Evolutionary conservation across 2,329 filamentous ascomycete species (phyloP), one percentile per base, ranked within the genome.

Genomic region (Massarina eburnea): DNA sequence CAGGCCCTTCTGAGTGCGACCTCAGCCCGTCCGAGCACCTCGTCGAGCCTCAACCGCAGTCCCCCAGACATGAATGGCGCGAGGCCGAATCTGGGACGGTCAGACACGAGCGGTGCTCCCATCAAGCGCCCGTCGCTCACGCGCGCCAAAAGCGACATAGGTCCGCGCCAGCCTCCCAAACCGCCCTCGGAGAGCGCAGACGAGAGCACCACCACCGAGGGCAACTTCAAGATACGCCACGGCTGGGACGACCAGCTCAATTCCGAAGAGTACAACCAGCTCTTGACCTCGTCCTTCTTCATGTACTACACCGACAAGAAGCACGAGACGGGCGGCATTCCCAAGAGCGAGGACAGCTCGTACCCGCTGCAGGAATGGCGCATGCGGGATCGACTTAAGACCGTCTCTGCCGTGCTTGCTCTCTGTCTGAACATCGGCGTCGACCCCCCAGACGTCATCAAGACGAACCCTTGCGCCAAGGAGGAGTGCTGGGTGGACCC

Each of bases 231-330:
- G 51, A 81, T 85, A 68, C 82, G 91, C 39, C 91, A 96, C 73
- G 91, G 91, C 38, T 96, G 94, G 76, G 90, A 95, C 65, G 88
- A 91, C 58, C 90, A 96, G 70, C 91, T 95, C 67, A 88, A 90
- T 64, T 95, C 88, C 4, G 88, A 91, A 57, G 90, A 96, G 64
- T 91, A 95, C 61, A 87, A 95, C 59, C 87, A 88, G 46, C 81
- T 91, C 55, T 78, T 96, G 53, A 89, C 88, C 41, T 91, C 86
- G 88, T 95, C 90, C 57, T 99, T 95, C 83, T 97, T 96, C 76
- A 97, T 97, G 92, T 99, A 99, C 73, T 99, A 89, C 71, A 96
- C 92, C 53, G 94, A 99, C 72, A 97, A 97, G 72, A 86, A 92
- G 42, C 94, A 99, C 72, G 94, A 97, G 68, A 94, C 90, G 18